A percentile compares a stretch with the other conserved stretches of the same genome.
Conservation (phyloP, 208 protist species). For the Leishmania amazonensis region DNA sequence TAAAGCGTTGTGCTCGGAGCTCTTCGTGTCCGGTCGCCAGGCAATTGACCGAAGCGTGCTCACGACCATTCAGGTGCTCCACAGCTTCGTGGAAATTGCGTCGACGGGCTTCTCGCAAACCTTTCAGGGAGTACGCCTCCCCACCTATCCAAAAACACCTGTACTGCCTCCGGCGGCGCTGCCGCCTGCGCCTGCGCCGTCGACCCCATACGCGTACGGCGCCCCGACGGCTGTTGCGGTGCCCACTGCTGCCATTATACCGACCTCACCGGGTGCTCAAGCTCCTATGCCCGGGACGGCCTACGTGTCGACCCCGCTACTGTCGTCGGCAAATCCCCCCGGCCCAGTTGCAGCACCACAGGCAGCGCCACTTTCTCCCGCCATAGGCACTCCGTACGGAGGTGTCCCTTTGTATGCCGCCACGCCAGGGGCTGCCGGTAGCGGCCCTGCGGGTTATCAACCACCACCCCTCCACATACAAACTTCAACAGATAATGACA, state of each 20-base stretch:
- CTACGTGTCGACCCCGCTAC: slow-evolving; percentile 9
- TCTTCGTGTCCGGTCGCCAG: slow-evolving; percentile 63
- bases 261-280: not conserved
- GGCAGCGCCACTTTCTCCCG: not conserved
- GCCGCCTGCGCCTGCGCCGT: slow-evolving; percentile 34
- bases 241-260: not conserved
- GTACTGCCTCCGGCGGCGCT: slow-evolving; percentile 59
- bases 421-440: not conserved
- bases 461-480: slow-evolving; percentile 6
- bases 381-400: not conserved
- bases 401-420: not conserved
- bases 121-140: slow-evolving; percentile 51
- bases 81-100: slow-evolving; percentile 56
- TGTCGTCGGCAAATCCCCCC: not conserved
- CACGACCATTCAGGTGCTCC: slow-evolving; percentile 51
- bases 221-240: not conserved
- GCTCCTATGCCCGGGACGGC: not conserved
- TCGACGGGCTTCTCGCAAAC: slow-evolving; percentile 50
- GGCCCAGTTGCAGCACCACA: not conserved
- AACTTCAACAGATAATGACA: not conserved
- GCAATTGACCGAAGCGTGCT: slow-evolving; percentile 68
- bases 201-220: not conserved
- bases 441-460: not conserved
- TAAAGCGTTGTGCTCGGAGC: slow-evolving; percentile 59
- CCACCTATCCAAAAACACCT: slow-evolving; percentile 45